Conservation (phyloP, 2,329 filamentous ascomycete genomes). For the Fusarium ambrosium region DNA sequence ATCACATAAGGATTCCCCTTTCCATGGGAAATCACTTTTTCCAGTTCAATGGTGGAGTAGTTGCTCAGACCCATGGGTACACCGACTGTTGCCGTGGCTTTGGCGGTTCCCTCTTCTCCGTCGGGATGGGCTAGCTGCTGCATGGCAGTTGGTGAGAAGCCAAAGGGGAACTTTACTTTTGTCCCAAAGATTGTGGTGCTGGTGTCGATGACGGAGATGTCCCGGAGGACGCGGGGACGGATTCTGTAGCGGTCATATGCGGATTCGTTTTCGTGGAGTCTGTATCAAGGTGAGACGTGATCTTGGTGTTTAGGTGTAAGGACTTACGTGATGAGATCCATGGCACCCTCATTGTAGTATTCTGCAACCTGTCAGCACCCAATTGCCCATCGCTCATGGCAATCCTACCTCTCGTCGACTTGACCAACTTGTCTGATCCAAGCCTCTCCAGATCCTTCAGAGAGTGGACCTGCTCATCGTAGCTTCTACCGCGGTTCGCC, state of each 20-base stretch:
- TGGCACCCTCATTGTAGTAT: constrained; percentile 4
- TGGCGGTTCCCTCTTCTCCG: constrained; percentile 24
- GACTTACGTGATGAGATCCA: not conserved
- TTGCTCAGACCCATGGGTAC: constrained; percentile 26
- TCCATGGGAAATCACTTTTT: constrained; percentile 32
- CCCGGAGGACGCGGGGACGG: constrained; percentile 22
- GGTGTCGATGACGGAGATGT: constrained; percentile 26
- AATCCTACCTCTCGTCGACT: constrained; percentile 5
- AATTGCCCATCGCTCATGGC: not conserved
- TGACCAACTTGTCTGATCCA: constrained; percentile 8
- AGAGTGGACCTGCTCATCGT: constrained; percentile 14
- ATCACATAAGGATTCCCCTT: constrained; percentile 29
- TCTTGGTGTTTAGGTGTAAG: not conserved
- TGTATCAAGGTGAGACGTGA: not conserved
- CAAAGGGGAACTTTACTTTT: constrained; percentile 29
- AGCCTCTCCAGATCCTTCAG: constrained; percentile 23
- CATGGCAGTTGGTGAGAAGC: constrained; percentile 30
- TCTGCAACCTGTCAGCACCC: not conserved
- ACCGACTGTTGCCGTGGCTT: constrained; percentile 14
- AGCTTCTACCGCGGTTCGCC: constrained; percentile 19
- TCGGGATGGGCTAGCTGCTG: constrained; percentile 27
- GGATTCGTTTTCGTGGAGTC: constrained; percentile 21
- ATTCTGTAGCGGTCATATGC: constrained; percentile 32
- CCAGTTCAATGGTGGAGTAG: constrained; percentile 24
- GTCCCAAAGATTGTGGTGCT: constrained; percentile 22